These are phyloP conservation scores for Vigna mungo DNA, from an alignment of 306 rosid species.

Conservation along the genomic window DNA sequence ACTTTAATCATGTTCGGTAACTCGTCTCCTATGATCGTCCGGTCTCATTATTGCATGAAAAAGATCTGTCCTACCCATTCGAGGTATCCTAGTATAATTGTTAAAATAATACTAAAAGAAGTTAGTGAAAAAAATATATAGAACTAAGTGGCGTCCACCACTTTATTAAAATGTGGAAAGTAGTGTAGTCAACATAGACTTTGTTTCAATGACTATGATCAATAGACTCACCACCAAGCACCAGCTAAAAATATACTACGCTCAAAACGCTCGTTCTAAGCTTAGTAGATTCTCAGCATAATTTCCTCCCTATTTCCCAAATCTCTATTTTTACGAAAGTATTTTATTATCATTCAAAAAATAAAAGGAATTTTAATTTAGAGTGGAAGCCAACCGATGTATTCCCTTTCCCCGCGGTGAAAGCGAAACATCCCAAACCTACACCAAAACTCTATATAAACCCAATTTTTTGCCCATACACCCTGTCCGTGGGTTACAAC, in stretches of 20 bases:
- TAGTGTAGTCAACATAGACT: neutral
- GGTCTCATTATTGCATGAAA: no score
- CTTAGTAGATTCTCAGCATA: neutral
- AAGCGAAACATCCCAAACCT: conserved; percentile 11
- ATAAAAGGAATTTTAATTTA: neutral
- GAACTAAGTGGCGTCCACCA: neutral
- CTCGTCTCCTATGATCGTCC: no score
- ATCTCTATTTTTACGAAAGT: no score
- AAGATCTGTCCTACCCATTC: no score
- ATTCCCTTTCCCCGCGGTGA: neutral
- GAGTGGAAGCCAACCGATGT: neutral
- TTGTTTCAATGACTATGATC: neutral
- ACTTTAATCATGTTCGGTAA: no score
- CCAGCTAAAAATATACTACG: neutral
- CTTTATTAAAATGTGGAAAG: neutral
- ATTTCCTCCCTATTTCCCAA: neutral
- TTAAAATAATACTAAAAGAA: no score
- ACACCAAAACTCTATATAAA: conserved; percentile 30
- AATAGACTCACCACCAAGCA: neutral
- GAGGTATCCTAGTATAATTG: no score
- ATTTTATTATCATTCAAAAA: no score
- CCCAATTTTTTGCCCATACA: neutral
- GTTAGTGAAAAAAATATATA: neutral
- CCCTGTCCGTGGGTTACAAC: neutral
- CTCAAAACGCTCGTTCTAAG: neutral